Evolutionary conservation across 768 basidiomycete genomes (phyloP).

Genomic region (Leucogyrophana mollusca): DNA sequence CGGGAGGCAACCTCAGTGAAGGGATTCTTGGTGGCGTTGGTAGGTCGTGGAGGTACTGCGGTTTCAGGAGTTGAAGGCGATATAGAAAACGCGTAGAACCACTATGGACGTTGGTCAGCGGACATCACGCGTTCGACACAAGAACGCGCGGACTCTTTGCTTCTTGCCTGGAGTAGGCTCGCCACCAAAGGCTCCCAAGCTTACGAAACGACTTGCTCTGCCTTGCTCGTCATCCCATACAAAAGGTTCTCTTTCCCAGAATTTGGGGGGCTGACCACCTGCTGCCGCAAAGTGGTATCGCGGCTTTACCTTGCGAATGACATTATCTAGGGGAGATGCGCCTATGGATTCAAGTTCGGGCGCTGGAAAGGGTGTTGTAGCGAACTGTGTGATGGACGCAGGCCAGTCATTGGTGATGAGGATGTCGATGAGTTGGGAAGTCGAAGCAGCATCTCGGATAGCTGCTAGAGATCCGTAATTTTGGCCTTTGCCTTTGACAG

Average conservation of each 20-base stretch:
- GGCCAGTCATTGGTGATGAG: constrained; percentile 84
- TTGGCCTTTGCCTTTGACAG: constrained; percentile 37
- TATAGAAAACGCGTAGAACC: constrained; percentile 97
- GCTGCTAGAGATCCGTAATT: constrained; percentile 65
- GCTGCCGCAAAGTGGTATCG: constrained; percentile 83
- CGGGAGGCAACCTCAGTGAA: constrained; percentile 45
- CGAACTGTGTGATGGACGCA: constrained; percentile 56
- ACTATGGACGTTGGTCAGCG: constrained; percentile 48
- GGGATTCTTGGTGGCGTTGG: constrained; percentile 72
- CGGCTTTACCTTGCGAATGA: constrained; percentile 67
- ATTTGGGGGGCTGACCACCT: constrained; percentile 64
- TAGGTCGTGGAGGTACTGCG: constrained; percentile 42
- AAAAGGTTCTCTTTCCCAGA: constrained; percentile 97
- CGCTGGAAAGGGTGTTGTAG: constrained; percentile 49
- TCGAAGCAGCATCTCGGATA: constrained; percentile 58
- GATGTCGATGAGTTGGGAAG: constrained; percentile 74
- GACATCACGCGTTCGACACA: constrained; percentile 1
- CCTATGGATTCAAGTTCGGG: constrained; percentile 41
- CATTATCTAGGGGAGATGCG: constrained; percentile 62
- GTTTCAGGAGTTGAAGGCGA: constrained; percentile 45
- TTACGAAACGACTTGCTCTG: constrained; percentile 73
- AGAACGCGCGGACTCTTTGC: constrained; percentile 62
- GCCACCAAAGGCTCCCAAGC: constrained; percentile 85
- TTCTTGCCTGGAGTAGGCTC: constrained; percentile 64
- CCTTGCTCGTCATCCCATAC: constrained; percentile 72